A percentile compares a stretch with the other conserved stretches of the same genome.
Conservation (phyloP, 2,329 filamentous ascomycete genomes). For the Penicillium sp. region DNA sequence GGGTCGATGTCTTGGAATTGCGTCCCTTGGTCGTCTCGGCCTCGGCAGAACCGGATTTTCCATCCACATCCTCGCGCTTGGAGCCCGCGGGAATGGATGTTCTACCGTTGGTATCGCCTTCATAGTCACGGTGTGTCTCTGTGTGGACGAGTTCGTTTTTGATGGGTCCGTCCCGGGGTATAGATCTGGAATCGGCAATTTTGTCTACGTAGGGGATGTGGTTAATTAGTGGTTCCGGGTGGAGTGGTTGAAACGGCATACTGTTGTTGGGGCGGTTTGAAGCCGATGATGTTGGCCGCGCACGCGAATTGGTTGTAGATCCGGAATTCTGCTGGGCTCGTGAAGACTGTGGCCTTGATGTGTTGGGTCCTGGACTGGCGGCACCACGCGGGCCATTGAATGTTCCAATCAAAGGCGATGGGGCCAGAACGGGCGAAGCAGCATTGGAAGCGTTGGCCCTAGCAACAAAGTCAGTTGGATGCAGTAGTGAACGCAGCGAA, state of each 20-base stretch:
- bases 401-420: conserved; percentile 71
- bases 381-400: conserved; percentile 59
- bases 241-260: conserved; percentile 33
- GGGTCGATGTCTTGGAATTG: conserved; percentile 43
- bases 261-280: conserved; percentile 61
- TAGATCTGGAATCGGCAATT: conserved; percentile 51
- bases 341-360: conserved; percentile 63
- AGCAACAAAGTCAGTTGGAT: conserved; percentile 29
- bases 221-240: conserved; percentile 25
- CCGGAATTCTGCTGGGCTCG: conserved; percentile 74
- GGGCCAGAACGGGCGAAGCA: conserved; percentile 68
- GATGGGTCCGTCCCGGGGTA: conserved; percentile 49
- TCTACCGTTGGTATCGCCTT: conserved; percentile 22
- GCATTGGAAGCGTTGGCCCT: conserved; percentile 51
- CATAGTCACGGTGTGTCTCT: conserved; percentile 33
- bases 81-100: conserved; percentile 21
- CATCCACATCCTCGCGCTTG: conserved; percentile 39
- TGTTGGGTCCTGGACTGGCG: conserved; percentile 60
- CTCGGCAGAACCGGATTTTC: conserved; percentile 31
- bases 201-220: conserved; percentile 28
- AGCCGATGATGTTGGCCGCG: conserved; percentile 60
- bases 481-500: not conserved
- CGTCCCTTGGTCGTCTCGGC: conserved; percentile 39
- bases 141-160: conserved; percentile 36
- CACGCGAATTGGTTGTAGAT: conserved; percentile 54